A percentile compares a stretch with the other conserved stretches of the same genome.
These are phyloP conservation scores for Astraeus odoratus DNA, from an alignment of 768 basidiomycete genomes.

Conservation along the genomic window DNA sequence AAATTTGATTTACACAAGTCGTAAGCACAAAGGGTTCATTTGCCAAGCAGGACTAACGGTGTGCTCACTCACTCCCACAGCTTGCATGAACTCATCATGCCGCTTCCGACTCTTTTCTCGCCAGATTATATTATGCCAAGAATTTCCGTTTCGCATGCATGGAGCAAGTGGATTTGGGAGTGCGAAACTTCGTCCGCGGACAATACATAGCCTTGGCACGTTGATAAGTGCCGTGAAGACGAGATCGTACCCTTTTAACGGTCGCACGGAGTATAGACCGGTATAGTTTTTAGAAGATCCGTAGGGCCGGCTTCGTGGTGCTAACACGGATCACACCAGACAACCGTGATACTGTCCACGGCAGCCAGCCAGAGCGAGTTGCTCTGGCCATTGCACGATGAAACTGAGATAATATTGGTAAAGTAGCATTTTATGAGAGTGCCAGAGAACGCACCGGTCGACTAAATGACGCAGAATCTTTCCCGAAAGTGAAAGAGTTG, in stretches of 20 bases:
- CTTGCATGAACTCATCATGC: no score
- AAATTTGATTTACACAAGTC: no score
- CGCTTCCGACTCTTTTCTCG: no score
- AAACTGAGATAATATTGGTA: constrained; percentile 43
- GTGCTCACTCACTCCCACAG: no score
- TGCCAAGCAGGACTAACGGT: no score
- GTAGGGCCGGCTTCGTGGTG: no score
- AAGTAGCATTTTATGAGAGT: constrained; percentile 34
- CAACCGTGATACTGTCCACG: constrained; percentile 54
- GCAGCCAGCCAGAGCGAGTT: constrained; percentile 32
- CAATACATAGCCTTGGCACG: background rate
- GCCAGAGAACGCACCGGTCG: constrained; percentile 70
- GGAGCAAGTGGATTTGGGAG: no score
- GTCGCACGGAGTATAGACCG: no score
- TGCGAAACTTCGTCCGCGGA: no score
- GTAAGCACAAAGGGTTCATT: no score
- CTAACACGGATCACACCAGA: constrained; percentile 46
- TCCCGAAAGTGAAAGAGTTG: constrained; percentile 74
- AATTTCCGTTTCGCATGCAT: no score
- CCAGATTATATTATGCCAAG: constrained; percentile 1
- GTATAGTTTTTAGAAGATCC: no score
- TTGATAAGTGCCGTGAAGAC: background rate
- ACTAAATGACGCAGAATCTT: constrained; percentile 75
- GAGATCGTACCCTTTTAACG: background rate
- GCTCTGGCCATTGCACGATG: constrained; percentile 82